phyloP scores from a whole-genome alignment of 108 stramenopile genomes.

The Chaetoceros muelleri region DNA sequence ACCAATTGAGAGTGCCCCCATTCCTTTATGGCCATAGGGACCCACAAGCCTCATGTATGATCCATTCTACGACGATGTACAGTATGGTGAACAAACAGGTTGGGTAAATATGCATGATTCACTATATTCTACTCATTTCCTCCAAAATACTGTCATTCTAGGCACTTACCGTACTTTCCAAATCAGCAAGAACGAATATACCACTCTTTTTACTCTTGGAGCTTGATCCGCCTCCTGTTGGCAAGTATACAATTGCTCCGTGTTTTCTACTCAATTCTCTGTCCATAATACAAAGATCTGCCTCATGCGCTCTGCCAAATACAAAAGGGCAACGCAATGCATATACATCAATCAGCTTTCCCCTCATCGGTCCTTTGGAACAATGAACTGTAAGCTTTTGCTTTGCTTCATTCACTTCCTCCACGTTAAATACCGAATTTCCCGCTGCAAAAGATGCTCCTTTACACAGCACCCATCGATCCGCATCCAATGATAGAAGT shows the following conservation, averaged over 20 bases:
- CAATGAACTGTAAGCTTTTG: slow-evolving; percentile 82
- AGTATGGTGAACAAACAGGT: background rate
- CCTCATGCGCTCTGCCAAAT: slow-evolving; percentile 84
- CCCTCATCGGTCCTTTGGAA: slow-evolving; percentile 82
- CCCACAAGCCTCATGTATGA: slow-evolving; percentile 85
- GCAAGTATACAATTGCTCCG: slow-evolving; percentile 69
- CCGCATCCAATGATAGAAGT: slow-evolving; percentile 75
- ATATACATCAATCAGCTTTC: slow-evolving; percentile 72
- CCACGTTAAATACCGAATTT: slow-evolving; percentile 83
- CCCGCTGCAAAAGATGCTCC: slow-evolving; percentile 83
- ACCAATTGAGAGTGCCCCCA: slow-evolving; percentile 66
- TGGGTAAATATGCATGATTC: background rate
- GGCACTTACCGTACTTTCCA: slow-evolving; percentile 83
- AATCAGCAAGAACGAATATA: slow-evolving; percentile 64
- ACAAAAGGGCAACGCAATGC: slow-evolving; percentile 71
- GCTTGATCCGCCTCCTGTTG: slow-evolving; percentile 25
- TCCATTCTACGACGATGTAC: slow-evolving; percentile 48
- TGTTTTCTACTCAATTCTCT: slow-evolving; percentile 79
- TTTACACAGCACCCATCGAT: slow-evolving; percentile 75
- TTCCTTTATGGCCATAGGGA: slow-evolving; percentile 71
- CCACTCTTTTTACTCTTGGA: slow-evolving; percentile 17
- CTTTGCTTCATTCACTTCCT: slow-evolving; percentile 71
- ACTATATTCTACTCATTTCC: background rate
- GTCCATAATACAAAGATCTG: slow-evolving; percentile 86
- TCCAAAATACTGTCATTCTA: background rate